Percentiles rank a stretch among this genome's conserved stretches.
Evolutionary conservation across 164 flowering plant species (phyloP).

Genomic region (Dillenia turbinata): DNA sequence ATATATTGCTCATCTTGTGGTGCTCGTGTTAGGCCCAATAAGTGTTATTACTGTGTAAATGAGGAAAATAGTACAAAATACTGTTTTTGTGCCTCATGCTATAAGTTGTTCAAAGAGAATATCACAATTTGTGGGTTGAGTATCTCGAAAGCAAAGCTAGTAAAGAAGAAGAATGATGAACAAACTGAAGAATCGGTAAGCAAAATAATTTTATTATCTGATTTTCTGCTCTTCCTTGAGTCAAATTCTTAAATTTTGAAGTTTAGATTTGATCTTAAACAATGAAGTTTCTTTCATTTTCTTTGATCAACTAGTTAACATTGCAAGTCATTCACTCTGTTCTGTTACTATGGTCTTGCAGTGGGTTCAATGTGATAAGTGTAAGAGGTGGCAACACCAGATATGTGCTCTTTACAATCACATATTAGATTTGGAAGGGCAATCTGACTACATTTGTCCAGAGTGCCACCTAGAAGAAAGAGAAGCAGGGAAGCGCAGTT

Average conservation of each 20-base stretch:
- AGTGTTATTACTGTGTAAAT: slow-evolving; percentile 4
- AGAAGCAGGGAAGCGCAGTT: slow-evolving; percentile 11
- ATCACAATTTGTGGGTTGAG: slow-evolving; percentile 10
- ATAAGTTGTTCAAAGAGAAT: slow-evolving; percentile 5
- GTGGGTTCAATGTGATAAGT: slow-evolving; percentile 29
- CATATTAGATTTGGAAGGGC: slow-evolving; percentile 7
- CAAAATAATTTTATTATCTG: neutral
- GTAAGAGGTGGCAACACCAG: slow-evolving; percentile 25
- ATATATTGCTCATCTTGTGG: slow-evolving; percentile 16
- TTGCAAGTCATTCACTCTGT: no score
- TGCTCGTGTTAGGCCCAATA: slow-evolving; percentile 14
- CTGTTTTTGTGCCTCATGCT: slow-evolving; percentile 17
- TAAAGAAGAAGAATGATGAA: slow-evolving; percentile 16
- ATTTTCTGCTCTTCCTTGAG: neutral
- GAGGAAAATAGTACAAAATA: neutral
- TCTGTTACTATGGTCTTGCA: slow-evolving; percentile 1
- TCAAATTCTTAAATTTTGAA: neutral
- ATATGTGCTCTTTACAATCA: slow-evolving; percentile 23
- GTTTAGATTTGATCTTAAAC: no score
- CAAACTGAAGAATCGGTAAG: slow-evolving; percentile 14
- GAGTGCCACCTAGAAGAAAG: slow-evolving; percentile 12
- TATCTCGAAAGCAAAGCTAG: slow-evolving; percentile 6
- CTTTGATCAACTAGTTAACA: neutral
- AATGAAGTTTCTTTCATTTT: neutral
- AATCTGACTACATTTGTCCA: slow-evolving; percentile 20